Evolutionary conservation across 768 basidiomycete species (phyloP).

Genomic region (Suillus sp.): DNA sequence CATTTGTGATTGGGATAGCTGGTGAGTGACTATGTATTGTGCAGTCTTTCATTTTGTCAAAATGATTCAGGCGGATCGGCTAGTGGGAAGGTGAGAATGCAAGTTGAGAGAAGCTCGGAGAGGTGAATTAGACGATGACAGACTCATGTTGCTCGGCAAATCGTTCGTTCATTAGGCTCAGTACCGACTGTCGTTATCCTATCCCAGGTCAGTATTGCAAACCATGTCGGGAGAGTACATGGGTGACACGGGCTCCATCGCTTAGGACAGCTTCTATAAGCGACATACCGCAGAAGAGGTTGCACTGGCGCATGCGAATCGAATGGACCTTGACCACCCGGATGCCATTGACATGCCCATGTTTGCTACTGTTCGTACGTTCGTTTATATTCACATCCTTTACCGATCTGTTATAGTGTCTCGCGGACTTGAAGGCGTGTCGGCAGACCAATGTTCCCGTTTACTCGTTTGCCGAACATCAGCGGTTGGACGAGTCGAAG

Average conservation of each 20-base stretch:
- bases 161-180: slow-evolving; percentile 77
- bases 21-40: slow-evolving; percentile 46
- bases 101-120: not conserved
- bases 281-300: slow-evolving; percentile 77
- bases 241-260: not conserved
- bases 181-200: slow-evolving; percentile 89
- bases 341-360: slow-evolving; percentile 89
- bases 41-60: not conserved
- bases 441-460: slow-evolving; percentile 87
- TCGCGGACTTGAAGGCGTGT: slow-evolving; percentile 83
- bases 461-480: slow-evolving; percentile 92
- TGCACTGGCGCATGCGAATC: slow-evolving; percentile 76
- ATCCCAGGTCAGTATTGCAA: slow-evolving; percentile 60
- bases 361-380: slow-evolving; percentile 68
- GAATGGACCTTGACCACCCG: slow-evolving; percentile 89
- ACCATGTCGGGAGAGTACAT: not conserved
- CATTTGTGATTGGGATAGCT: slow-evolving; percentile 84
- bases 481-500: slow-evolving; percentile 74
- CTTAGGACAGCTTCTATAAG: slow-evolving; percentile 93
- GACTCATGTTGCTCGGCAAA: slow-evolving; percentile 86
- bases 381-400: not conserved
- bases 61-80: slow-evolving; percentile 69
- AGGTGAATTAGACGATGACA: slow-evolving; percentile 28
- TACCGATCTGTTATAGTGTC: slow-evolving; percentile 52
- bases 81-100: slow-evolving; percentile 71